A percentile compares a stretch with the other conserved stretches of the same genome.
Conservation (phyloP, 495 filamentous ascomycete species). For the Podospora fimiseda region DNA sequence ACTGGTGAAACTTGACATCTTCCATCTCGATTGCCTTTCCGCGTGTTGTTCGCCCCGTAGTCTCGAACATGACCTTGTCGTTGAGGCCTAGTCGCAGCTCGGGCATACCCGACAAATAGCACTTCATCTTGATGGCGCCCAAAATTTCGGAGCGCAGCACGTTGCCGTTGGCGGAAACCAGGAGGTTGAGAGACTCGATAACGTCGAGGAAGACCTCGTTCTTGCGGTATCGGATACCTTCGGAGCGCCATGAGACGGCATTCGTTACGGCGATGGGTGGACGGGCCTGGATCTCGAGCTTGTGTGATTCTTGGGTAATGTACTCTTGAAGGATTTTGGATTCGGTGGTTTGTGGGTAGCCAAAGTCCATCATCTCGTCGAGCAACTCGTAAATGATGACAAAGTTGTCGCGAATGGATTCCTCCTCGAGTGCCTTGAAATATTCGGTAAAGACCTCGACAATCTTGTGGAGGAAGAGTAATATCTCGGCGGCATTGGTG, state of each 20-base stretch:
- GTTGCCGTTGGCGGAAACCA: conserved; percentile 91
- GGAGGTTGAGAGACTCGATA: conserved; percentile 91
- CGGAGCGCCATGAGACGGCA: conserved; percentile 94
- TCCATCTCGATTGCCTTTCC: conserved; percentile 99
- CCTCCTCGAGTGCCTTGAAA: conserved; percentile 98
- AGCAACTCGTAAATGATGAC: conserved; percentile 98
- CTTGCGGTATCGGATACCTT: conserved; percentile 98
- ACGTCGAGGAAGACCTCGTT: conserved; percentile 99
- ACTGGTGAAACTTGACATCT: conserved; percentile 99
- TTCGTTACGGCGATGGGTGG: conserved; percentile 99
- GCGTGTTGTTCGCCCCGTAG: conserved; percentile 85
- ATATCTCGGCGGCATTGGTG: conserved; percentile 96
- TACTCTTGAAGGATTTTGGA: conserved; percentile 99
- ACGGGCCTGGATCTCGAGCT: conserved; percentile 95
- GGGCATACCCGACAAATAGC: conserved; percentile 97
- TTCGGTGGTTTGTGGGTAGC: conserved; percentile 98
- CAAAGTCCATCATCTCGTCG: conserved; percentile 99
- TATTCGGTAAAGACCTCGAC: conserved; percentile 99
- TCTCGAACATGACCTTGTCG: conserved; percentile 99
- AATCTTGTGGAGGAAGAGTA: conserved; percentile 95
- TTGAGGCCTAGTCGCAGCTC: conserved; percentile 92
- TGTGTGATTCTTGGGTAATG: conserved; percentile 99
- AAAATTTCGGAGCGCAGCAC: conserved; percentile 96
- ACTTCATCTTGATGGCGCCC: conserved; percentile 99
- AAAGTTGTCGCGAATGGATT: conserved; percentile 99